Evolutionary conservation across 1,139 yeast species (phyloP), one percentile per base, ranked within the genome.

Genomic region (Magnusiomyces tetraspermus): DNA sequence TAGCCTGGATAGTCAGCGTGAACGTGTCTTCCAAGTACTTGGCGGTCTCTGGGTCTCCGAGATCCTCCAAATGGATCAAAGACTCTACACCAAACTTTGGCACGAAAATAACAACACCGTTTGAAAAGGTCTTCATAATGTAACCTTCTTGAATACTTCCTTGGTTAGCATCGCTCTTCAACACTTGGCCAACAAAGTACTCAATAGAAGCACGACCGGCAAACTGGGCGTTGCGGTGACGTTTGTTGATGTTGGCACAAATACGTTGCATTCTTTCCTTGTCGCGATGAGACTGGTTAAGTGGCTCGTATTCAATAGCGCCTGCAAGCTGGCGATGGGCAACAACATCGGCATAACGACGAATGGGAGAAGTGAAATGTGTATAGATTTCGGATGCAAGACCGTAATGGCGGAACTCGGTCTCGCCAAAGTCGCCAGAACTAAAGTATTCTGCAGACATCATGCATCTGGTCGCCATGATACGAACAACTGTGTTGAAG

Each of bases 51-150:
- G 86, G 85, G 21, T 84, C 82, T 0, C 78, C 74, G 60, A 92
- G 68, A 60, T 80, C 82, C 58, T 88, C 95, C 57, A 88, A 68
- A 66, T 85, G 86, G 59, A 94, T 88, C 63, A 92, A 74, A 53
- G 97, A 94, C 71, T 94, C 99, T 52, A 94, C 90, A 53, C 98
- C 98, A 71, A 88, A 90, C 67, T 85, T 86, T n/a, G 98, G 97
- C 26, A 94, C 97, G 51, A 92, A 72, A 3, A 92, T 95, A 37
- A 90, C 97, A 57, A 94, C 80, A 69, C 98, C 99, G 67, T 94
- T 94, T 59, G 88, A 83, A 68, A 92, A 90, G 45, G 94, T 92
- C 67, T 88, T 87, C 62, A 90, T 89, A 41, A 90, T 83, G 63
- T 88, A 90, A 6, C 97, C 98, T 60, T 89, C 94, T 66, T 89